These are phyloP conservation scores for Apostasia ramifera DNA, from an alignment of 106 monocot genomes.

Conservation along the genomic window DNA sequence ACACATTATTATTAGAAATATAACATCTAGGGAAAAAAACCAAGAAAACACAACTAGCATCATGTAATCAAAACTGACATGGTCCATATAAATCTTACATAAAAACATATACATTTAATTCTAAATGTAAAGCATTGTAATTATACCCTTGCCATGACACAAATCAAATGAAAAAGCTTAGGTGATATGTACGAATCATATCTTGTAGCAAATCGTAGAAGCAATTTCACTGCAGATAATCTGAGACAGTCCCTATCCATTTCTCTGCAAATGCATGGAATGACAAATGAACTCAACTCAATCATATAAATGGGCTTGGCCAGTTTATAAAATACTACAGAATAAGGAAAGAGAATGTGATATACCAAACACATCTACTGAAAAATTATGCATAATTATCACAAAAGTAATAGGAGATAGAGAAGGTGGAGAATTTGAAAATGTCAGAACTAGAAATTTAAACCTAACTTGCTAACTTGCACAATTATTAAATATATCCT, in stretches of 20 bases:
- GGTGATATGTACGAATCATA: conserved; percentile 87
- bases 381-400: too few species aligned
- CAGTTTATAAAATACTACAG: too few species aligned
- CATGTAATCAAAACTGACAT: neutral
- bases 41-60: neutral
- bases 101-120: neutral
- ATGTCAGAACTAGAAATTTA: too few species aligned
- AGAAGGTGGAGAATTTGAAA: too few species aligned
- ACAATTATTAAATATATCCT: too few species aligned
- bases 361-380: too few species aligned
- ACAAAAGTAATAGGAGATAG: too few species aligned
- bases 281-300: neutral
- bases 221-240: conserved; percentile 62
- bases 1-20: neutral
- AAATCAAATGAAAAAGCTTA: conserved; percentile 40
- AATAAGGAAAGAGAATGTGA: too few species aligned
- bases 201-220: conserved; percentile 62
- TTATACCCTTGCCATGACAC: conserved; percentile 50
- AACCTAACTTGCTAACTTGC: too few species aligned
- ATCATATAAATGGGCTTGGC: neutral
- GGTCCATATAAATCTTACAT: neutral
- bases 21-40: neutral
- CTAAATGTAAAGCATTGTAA: neutral
- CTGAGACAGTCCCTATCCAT: conserved; percentile 52
- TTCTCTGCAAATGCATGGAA: conserved; percentile 40